Evolutionary conservation across 108 stramenopile species (phyloP).

Genomic region (Cyclotella atomus): DNA sequence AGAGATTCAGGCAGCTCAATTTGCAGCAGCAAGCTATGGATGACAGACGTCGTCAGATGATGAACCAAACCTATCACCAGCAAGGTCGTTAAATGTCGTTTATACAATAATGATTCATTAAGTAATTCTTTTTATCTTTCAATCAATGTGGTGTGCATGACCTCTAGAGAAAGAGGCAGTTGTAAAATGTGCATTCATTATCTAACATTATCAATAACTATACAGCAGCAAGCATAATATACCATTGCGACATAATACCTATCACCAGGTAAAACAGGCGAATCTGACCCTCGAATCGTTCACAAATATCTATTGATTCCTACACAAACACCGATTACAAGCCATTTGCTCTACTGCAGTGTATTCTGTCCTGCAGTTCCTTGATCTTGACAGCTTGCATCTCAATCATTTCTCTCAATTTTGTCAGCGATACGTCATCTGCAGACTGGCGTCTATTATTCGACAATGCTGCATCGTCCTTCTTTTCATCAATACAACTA

Average conservation of each 20-base stretch:
- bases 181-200: not conserved
- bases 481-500: not conserved
- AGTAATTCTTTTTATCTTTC: not conserved
- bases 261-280: too few species aligned
- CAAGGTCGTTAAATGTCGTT: slow-evolving; percentile 25
- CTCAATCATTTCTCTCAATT: slow-evolving; percentile 44
- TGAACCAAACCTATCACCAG: slow-evolving; percentile 74
- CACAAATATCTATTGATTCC: not conserved
- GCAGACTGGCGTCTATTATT: slow-evolving; percentile 1
- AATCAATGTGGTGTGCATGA: not conserved
- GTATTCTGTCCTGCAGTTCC: slow-evolving; percentile 38
- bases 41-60: slow-evolving; percentile 88
- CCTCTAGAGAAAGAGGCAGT: not conserved
- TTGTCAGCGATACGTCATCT: slow-evolving; percentile 19
- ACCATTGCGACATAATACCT: too few species aligned
- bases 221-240: not conserved
- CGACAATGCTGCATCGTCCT: not conserved
- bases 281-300: too few species aligned
- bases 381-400: slow-evolving; percentile 40
- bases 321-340: not conserved
- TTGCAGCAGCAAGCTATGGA: slow-evolving; percentile 94
- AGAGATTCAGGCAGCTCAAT: slow-evolving; percentile 85
- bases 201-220: too few species aligned
- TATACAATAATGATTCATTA: not conserved
- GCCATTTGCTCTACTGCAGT: not conserved